Percentiles rank a stretch among this genome's conserved stretches.
Conservation (phyloP, 345 rosid species). For the Cardamine resedifolia region DNA sequence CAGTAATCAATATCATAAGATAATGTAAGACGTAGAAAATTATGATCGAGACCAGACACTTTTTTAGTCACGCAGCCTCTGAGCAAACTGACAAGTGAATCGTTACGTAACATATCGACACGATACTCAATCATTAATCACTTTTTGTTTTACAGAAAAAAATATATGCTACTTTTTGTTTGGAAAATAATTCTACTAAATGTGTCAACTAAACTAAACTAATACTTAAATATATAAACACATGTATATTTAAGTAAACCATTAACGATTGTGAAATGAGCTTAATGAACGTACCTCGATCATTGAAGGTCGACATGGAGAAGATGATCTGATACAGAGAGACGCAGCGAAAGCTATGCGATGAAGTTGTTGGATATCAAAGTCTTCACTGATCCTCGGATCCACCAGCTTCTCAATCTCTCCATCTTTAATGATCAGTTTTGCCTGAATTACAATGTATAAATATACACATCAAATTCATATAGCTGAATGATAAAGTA, state of each 20-base stretch:
- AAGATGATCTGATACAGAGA: constrained; percentile 76
- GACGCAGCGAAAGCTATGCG: constrained; percentile 81
- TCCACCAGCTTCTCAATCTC: constrained; percentile 67
- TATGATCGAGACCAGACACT: neutral
- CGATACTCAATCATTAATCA: constrained; percentile 16
- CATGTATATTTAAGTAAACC: neutral
- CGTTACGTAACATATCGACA: constrained; percentile 33
- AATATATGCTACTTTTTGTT: neutral
- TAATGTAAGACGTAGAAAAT: no score
- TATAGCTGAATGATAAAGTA: neutral
- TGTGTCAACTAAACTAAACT: constrained; percentile 6
- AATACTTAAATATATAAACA: no score
- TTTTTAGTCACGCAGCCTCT: constrained; percentile 24
- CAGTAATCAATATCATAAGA: no score
- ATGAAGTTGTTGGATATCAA: constrained; percentile 55
- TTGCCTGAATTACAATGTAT: constrained; percentile 54
- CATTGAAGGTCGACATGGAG: constrained; percentile 87
- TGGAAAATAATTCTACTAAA: neutral
- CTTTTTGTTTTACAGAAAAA: neutral
- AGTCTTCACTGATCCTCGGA: constrained; percentile 73
- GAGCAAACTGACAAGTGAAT: constrained; percentile 36
- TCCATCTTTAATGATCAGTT: constrained; percentile 62
- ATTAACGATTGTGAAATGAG: neutral
- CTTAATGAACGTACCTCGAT: constrained; percentile 57
- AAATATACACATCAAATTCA: neutral